Conservation (phyloP, 2,329 filamentous ascomycete genomes). For the Penicillium freii region DNA sequence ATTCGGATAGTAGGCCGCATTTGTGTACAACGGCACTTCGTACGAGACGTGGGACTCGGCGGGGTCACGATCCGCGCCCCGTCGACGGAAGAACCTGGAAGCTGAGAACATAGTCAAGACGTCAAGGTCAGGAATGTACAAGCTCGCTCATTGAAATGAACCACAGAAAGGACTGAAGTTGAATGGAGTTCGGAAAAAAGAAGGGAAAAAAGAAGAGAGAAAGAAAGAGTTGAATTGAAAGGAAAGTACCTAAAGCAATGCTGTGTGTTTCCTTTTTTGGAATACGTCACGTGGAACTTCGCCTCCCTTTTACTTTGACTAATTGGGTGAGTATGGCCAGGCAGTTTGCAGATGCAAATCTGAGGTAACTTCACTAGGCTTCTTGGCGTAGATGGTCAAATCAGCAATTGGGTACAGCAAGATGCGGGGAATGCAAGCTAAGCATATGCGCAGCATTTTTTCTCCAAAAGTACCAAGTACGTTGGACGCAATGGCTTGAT, state of each 20-base stretch:
- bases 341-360: conserved; percentile 1
- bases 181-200: background rate
- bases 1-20: conserved; percentile 84
- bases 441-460: background rate
- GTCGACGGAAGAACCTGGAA: conserved; percentile 20
- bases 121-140: background rate
- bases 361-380: conserved; percentile 1
- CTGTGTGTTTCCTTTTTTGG: conserved; percentile 21
- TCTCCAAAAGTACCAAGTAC: background rate
- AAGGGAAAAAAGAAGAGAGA: background rate
- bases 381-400: background rate
- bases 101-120: conserved; percentile 20
- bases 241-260: background rate
- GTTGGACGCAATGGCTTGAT: background rate
- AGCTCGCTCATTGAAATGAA: background rate
- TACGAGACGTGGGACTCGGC: conserved; percentile 24
- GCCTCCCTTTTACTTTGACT: background rate
- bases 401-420: background rate
- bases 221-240: conserved; percentile 3
- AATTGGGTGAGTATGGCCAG: background rate
- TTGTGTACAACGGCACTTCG: conserved; percentile 50
- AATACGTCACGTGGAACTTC: conserved; percentile 21
- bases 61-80: conserved; percentile 18
- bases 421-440: conserved; percentile 4
- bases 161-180: background rate